A percentile compares a stretch with the other conserved stretches of the same genome.
phyloP scores from a whole-genome alignment of 2,329 filamentous ascomycete species.

The Fusarium nelsonii region DNA sequence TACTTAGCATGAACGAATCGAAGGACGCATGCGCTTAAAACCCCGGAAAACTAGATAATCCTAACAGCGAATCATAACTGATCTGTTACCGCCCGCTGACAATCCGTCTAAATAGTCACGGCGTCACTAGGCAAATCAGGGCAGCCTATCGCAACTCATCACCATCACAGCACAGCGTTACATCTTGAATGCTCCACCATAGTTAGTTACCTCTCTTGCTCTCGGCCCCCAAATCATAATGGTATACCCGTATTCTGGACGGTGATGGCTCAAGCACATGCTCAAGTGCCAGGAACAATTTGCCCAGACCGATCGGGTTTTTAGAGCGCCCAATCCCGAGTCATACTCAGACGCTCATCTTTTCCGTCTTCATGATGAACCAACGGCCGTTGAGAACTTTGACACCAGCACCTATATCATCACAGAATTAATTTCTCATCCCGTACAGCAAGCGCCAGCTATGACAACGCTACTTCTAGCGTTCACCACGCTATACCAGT shows the following conservation, averaged over 20 bases:
- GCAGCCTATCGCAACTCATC: slow-evolving; percentile 29
- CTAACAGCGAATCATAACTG: slow-evolving; percentile 37
- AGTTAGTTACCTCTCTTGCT: slow-evolving; percentile 23
- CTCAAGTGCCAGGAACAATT: slow-evolving; percentile 42
- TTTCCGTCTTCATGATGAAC: slow-evolving; percentile 36
- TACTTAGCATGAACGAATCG: slow-evolving; percentile 27
- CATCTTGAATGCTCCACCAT: slow-evolving; percentile 37
- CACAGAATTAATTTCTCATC: slow-evolving; percentile 34
- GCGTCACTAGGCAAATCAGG: slow-evolving; percentile 43
- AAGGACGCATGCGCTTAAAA: slow-evolving; percentile 32
- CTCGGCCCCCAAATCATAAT: not conserved
- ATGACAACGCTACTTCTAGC: not conserved
- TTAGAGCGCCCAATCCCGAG: slow-evolving; percentile 42
- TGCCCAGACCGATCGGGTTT: slow-evolving; percentile 25
- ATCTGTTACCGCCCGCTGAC: slow-evolving; percentile 45
- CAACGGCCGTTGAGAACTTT: slow-evolving; percentile 39
- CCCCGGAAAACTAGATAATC: slow-evolving; percentile 14
- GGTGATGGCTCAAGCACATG: slow-evolving; percentile 11
- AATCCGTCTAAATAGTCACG: slow-evolving; percentile 32
- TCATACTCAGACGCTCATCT: slow-evolving; percentile 43
- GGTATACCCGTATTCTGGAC: slow-evolving; percentile 23
- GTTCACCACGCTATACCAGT: not conserved
- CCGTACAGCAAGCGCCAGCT: slow-evolving; percentile 18
- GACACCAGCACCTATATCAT: slow-evolving; percentile 32
- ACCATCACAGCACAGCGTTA: slow-evolving; percentile 25